Conservation (phyloP, 139 green algal genomes). For the Mesotaenium endlicherianum region DNA sequence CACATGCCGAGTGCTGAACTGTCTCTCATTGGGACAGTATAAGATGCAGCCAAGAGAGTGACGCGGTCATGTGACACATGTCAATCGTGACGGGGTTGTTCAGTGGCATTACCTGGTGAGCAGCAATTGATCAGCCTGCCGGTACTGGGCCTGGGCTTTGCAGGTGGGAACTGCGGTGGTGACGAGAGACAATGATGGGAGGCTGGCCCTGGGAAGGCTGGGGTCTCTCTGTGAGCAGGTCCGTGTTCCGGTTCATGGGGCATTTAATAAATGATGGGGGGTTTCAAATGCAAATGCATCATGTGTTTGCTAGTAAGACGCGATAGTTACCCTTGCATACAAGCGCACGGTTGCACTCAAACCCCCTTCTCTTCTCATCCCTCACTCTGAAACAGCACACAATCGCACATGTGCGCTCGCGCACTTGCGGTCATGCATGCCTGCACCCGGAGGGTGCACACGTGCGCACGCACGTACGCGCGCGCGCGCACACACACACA, state of each 20-base stretch:
- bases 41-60: neutral
- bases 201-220: slow-evolving; percentile 19
- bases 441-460: no score
- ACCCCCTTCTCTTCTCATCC: no score
- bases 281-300: neutral
- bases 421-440: no score
- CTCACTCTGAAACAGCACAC: no score
- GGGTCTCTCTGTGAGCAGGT: slow-evolving; percentile 29
- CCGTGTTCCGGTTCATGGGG: neutral
- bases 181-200: neutral
- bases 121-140: neutral
- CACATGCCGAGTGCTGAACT: neutral
- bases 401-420: no score
- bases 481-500: no score
- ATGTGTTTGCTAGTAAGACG: neutral
- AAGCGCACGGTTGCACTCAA: no score
- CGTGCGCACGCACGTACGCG: no score
- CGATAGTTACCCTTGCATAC: neutral
- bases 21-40: neutral
- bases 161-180: slow-evolving; percentile 22
- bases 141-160: neutral
- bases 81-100: neutral
- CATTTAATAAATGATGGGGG: neutral
- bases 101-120: neutral
- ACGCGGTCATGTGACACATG: neutral